A percentile compares a stretch with the other conserved stretches of the same genome.
Evolutionary conservation across 345 rosid species (phyloP).

Genomic region (Pelargonium nanum): DNA sequence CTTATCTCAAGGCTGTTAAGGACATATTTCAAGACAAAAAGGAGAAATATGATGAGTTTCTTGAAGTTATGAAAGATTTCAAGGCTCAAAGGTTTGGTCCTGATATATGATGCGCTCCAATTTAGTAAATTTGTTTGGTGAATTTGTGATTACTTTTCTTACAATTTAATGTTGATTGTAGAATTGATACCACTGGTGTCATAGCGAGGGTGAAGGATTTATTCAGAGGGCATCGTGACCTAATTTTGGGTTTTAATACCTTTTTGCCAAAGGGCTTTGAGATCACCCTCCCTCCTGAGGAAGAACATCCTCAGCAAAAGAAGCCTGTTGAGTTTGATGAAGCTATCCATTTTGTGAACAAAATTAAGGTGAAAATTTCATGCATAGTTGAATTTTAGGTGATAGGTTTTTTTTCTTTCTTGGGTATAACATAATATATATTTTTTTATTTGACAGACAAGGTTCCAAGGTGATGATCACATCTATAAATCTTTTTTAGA

Average conservation of each 20-base stretch:
- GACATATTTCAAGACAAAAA: slow-evolving; percentile 75
- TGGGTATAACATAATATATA: slow-evolving; percentile 7
- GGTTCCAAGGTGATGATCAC: slow-evolving; percentile 89
- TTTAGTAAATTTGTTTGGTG: neutral
- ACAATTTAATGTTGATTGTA: slow-evolving; percentile 19
- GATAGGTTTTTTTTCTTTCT: slow-evolving; percentile 3
- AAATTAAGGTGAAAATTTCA: slow-evolving; percentile 51
- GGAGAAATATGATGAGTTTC: slow-evolving; percentile 84
- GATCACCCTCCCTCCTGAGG: slow-evolving; percentile 65
- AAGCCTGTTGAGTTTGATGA: slow-evolving; percentile 93
- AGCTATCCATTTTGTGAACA: slow-evolving; percentile 93
- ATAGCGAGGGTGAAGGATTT: slow-evolving; percentile 87
- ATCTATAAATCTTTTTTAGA: slow-evolving; percentile 89
- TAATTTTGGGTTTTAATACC: slow-evolving; percentile 90
- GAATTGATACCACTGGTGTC: slow-evolving; percentile 91
- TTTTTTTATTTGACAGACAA: slow-evolving; percentile 42
- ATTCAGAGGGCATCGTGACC: slow-evolving; percentile 74
- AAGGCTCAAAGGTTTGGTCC: slow-evolving; percentile 73
- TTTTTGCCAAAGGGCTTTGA: slow-evolving; percentile 95
- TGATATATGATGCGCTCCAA: neutral
- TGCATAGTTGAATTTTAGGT: slow-evolving; percentile 7
- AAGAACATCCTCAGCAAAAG: slow-evolving; percentile 58
- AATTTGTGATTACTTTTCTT: slow-evolving; percentile 7
- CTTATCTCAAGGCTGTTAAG: slow-evolving; percentile 88
- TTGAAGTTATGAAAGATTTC: slow-evolving; percentile 97